phyloP scores from a whole-genome alignment of 495 filamentous ascomycete genomes.

The Cryomyces minteri region DNA sequence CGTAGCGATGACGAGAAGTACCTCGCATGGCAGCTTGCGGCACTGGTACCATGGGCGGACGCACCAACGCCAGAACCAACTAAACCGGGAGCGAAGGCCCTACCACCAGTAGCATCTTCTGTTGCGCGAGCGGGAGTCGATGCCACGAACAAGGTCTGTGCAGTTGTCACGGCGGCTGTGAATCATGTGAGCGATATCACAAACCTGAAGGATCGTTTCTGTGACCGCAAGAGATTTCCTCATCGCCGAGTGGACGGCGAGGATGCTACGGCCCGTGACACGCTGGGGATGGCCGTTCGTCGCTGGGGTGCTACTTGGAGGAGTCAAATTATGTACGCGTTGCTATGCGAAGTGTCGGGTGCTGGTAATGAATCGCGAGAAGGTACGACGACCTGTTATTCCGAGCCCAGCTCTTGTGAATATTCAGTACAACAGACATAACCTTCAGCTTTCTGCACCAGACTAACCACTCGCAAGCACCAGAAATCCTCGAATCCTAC shows the following conservation, averaged over 20 bases:
- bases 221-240: slow-evolving; percentile 10
- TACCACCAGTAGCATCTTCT: slow-evolving; percentile 32
- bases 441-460: neutral
- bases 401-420: too few species aligned
- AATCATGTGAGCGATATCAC: slow-evolving; percentile 39
- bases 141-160: slow-evolving; percentile 49
- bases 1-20: slow-evolving; percentile 37
- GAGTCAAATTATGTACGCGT: slow-evolving; percentile 47
- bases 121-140: slow-evolving; percentile 64
- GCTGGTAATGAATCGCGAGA: too few species aligned
- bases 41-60: slow-evolving; percentile 58
- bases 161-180: slow-evolving; percentile 45
- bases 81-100: slow-evolving; percentile 26
- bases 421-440: neutral
- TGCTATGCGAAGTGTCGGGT: slow-evolving; percentile 37
- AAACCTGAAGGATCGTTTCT: slow-evolving; percentile 32
- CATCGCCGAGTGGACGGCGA: slow-evolving; percentile 9
- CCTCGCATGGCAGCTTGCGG: slow-evolving; percentile 56
- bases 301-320: slow-evolving; percentile 59
- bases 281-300: slow-evolving; percentile 61
- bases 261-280: slow-evolving; percentile 23
- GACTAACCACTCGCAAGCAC: neutral
- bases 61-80: slow-evolving; percentile 25
- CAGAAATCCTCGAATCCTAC: slow-evolving; percentile 23
- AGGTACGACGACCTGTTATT: too few species aligned